Conservation (phyloP, 2,329 filamentous ascomycete genomes). For the Fusarium nanum region DNA sequence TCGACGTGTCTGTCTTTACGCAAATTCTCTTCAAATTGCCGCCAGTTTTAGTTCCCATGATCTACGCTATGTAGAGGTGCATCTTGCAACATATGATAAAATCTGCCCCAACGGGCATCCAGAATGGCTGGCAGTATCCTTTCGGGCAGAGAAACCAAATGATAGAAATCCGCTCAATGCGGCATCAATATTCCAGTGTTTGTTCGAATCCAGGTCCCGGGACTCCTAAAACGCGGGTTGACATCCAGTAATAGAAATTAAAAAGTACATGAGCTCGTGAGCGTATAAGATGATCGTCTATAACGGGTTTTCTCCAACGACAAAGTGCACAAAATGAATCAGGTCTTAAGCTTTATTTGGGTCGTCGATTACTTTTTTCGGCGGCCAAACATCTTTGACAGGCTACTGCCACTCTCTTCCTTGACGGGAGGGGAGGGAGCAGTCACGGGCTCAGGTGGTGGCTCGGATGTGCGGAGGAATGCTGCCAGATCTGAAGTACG, state of each 20-base stretch:
- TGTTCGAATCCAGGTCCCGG: slow-evolving; percentile 8
- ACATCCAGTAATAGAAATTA: slow-evolving; percentile 44
- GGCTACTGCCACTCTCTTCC: slow-evolving; percentile 55
- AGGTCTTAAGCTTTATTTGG: slow-evolving; percentile 41
- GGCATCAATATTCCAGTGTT: slow-evolving; percentile 4
- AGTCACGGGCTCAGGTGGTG: slow-evolving; percentile 60
- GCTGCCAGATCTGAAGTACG: slow-evolving; percentile 76
- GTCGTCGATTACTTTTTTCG: slow-evolving; percentile 59
- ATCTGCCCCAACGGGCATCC: slow-evolving; percentile 18
- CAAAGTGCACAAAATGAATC: slow-evolving; percentile 24
- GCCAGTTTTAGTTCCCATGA: background rate
- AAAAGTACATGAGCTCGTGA: slow-evolving; percentile 46
- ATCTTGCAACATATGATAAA: background rate
- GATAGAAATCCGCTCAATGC: slow-evolving; percentile 4
- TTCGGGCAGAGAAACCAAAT: slow-evolving; percentile 28
- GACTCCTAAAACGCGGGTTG: slow-evolving; percentile 6
- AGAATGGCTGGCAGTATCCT: slow-evolving; percentile 20
- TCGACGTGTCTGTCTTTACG: background rate
- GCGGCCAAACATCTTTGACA: slow-evolving; percentile 63
- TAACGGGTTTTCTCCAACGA: slow-evolving; percentile 9
- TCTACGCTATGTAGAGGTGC: background rate
- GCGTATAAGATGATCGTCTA: slow-evolving; percentile 41
- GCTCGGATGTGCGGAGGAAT: slow-evolving; percentile 77
- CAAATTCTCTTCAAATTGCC: slow-evolving; percentile 11
- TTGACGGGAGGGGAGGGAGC: slow-evolving; percentile 47